Conservation (phyloP, 2,329 filamentous ascomycete genomes). For the Diaporthe nobilis region DNA sequence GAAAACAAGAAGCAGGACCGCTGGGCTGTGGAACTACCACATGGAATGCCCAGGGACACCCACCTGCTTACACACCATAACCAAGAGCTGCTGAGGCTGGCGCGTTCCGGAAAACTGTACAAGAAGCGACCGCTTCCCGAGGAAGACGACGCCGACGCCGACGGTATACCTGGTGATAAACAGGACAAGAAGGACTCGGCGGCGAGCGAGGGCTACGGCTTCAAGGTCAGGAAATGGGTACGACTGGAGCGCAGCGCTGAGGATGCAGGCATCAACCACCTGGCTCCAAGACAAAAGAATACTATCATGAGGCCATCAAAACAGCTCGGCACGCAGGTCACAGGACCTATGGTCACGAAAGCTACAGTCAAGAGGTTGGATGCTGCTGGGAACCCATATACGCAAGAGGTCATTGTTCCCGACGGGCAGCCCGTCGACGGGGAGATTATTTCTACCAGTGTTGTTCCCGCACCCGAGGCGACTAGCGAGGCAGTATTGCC, state of each 20-base stretch:
- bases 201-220: slow-evolving; percentile 70
- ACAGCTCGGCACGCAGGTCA: slow-evolving; percentile 59
- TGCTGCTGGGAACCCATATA: slow-evolving; percentile 83
- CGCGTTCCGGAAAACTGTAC: slow-evolving; percentile 81
- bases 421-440: slow-evolving; percentile 86
- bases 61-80: slow-evolving; percentile 83
- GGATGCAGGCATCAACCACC: slow-evolving; percentile 72
- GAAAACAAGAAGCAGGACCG: slow-evolving; percentile 73
- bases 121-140: slow-evolving; percentile 82
- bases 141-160: slow-evolving; percentile 70
- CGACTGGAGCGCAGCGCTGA: slow-evolving; percentile 72
- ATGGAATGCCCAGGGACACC: slow-evolving; percentile 88
- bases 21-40: slow-evolving; percentile 82
- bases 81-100: slow-evolving; percentile 85
- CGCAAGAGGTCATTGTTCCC: slow-evolving; percentile 85
- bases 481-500: slow-evolving; percentile 67
- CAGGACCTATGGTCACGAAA: slow-evolving; percentile 76
- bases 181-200: slow-evolving; percentile 76
- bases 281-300: slow-evolving; percentile 72
- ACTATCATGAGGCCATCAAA: slow-evolving; percentile 70
- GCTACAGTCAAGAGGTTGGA: slow-evolving; percentile 86
- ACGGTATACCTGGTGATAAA: slow-evolving; percentile 63
- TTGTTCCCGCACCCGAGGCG: slow-evolving; percentile 69
- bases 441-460: slow-evolving; percentile 78
- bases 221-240: slow-evolving; percentile 74